Percentiles rank a stretch among this genome's conserved stretches.
Conservation (phyloP, 2,329 filamentous ascomycete species). For the Sordariomycetes sp. region DNA sequence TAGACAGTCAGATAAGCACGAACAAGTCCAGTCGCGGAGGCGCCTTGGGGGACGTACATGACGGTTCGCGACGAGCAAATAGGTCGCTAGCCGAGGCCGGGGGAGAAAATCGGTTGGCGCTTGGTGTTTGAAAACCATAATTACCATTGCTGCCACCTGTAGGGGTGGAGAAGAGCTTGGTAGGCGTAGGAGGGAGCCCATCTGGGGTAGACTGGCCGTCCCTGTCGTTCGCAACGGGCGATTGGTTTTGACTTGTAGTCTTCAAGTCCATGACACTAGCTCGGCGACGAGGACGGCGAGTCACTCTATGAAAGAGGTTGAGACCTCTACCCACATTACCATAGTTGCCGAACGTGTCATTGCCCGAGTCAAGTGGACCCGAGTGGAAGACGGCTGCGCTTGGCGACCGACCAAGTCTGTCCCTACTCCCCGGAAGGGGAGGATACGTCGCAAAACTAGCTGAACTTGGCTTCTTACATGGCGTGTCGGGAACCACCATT, state of each 20-base stretch:
- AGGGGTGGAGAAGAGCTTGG: constrained; percentile 49
- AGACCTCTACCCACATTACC: constrained; percentile 46
- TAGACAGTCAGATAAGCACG: not conserved
- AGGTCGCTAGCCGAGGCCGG: constrained; percentile 23
- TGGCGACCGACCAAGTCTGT: constrained; percentile 60
- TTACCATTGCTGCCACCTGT: constrained; percentile 24
- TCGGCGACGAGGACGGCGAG: constrained; percentile 8
- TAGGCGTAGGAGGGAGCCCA: constrained; percentile 87
- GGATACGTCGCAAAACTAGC: constrained; percentile 52
- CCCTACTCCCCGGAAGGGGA: constrained; percentile 42
- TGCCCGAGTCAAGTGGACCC: constrained; percentile 24
- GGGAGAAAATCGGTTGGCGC: constrained; percentile 26
- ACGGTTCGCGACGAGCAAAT: constrained; percentile 19
- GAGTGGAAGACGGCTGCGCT: constrained; percentile 60
- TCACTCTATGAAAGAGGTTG: constrained; percentile 51
- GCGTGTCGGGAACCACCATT: constrained; percentile 77
- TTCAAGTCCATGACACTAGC: constrained; percentile 58
- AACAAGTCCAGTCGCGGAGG: not conserved
- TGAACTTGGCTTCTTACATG: constrained; percentile 75
- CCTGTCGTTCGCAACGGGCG: not conserved
- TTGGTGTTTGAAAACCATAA: constrained; percentile 30
- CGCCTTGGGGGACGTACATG: constrained; percentile 28
- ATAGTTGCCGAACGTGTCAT: constrained; percentile 12
- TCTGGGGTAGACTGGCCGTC: constrained; percentile 14
- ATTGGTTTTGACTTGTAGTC: constrained; percentile 33